Evolutionary conservation across 2,329 filamentous ascomycete species (phyloP).

Genomic region (Beauveria bassiana): DNA sequence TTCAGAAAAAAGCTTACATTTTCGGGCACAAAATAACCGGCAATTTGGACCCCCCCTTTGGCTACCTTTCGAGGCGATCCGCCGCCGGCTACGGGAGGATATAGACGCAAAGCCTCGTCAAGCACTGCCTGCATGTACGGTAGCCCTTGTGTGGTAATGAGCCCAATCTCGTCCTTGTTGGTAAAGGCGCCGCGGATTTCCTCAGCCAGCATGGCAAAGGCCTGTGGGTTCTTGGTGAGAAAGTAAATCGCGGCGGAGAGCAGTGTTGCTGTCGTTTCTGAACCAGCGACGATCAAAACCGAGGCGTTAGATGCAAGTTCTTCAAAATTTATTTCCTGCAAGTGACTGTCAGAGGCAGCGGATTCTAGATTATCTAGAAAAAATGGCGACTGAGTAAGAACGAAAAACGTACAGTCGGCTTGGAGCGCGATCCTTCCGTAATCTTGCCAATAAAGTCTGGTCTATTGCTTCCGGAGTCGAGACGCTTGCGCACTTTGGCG

Average conservation of each 20-base stretch:
- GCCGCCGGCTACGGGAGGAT: slow-evolving; percentile 21
- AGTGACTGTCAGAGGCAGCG: neutral
- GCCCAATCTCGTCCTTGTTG: neutral
- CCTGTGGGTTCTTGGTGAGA: slow-evolving; percentile 15
- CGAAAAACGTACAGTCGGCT: neutral
- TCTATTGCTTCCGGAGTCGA: neutral
- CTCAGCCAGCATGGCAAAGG: neutral
- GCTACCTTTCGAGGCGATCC: slow-evolving; percentile 21
- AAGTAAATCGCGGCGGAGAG: slow-evolving; percentile 22
- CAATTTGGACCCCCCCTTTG: slow-evolving; percentile 23
- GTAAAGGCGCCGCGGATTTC: neutral
- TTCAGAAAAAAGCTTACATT: neutral
- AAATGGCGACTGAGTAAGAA: neutral
- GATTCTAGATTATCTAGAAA: too few relatives aligned
- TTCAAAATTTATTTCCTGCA: neutral
- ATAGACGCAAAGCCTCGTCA: slow-evolving; percentile 33
- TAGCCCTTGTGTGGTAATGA: slow-evolving; percentile 15
- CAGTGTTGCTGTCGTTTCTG: slow-evolving; percentile 27
- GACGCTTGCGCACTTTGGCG: neutral
- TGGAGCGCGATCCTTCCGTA: neutral
- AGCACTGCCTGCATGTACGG: slow-evolving; percentile 33
- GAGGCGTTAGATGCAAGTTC: slow-evolving; percentile 1
- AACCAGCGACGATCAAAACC: slow-evolving; percentile 23
- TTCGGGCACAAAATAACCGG: neutral
- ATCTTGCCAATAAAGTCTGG: neutral